Evolutionary conservation across 305 asterid genomes (phyloP).

Genomic region (Rubia peregrina): DNA sequence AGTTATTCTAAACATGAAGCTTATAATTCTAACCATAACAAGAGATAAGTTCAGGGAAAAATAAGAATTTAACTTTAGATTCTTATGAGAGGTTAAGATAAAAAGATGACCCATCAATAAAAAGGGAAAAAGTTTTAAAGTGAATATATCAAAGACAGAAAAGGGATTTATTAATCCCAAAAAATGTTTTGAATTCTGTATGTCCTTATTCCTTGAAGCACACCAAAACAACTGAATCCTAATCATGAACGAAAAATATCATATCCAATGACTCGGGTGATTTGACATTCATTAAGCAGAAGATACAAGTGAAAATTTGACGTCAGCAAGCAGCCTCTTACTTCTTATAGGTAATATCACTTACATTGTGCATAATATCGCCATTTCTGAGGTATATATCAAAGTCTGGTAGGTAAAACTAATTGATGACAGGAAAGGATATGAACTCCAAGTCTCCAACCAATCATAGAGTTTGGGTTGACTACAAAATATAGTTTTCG

Average conservation of each 20-base stretch:
- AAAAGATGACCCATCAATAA: slow-evolving; percentile 11
- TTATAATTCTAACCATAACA: no score
- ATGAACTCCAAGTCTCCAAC: not conserved
- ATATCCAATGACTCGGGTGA: not conserved
- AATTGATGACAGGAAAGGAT: not conserved
- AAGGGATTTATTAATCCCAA: slow-evolving; percentile 5
- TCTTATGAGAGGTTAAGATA: slow-evolving; percentile 15
- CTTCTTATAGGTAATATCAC: not conserved
- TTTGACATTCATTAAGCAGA: not conserved
- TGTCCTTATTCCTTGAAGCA: not conserved
- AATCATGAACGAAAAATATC: not conserved
- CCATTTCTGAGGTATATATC: not conserved
- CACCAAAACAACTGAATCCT: not conserved
- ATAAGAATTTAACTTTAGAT: slow-evolving; percentile 19
- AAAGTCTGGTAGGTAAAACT: not conserved
- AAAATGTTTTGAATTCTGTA: not conserved
- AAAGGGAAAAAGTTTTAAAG: slow-evolving; percentile 6
- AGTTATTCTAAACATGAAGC: slow-evolving; percentile 19
- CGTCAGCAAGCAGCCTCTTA: not conserved
- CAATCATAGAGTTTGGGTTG: not conserved
- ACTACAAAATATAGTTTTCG: not conserved
- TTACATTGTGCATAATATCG: not conserved
- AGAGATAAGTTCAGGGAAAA: slow-evolving; percentile 24
- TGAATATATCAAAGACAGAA: slow-evolving; percentile 3
- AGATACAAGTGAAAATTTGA: not conserved